Conservation (phyloP, 2,329 filamentous ascomycete genomes). For the Didymella arachidicola region DNA sequence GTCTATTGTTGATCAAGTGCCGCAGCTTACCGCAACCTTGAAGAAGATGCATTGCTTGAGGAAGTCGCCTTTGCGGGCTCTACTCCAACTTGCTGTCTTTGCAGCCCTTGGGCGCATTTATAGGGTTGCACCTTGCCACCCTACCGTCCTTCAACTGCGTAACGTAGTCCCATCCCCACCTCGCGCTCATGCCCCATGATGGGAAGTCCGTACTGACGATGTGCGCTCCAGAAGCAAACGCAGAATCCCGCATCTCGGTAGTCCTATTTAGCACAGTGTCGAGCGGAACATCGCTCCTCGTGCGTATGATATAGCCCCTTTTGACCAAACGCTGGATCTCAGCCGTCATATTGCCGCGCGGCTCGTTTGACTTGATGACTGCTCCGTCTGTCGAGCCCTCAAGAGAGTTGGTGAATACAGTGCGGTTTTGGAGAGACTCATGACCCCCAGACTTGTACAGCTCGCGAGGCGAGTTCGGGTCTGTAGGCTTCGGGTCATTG, state of each 20-base stretch:
- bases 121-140: conserved; percentile 51
- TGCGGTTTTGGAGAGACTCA: conserved; percentile 54
- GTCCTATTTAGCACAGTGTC: conserved; percentile 54
- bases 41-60: neutral
- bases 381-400: conserved; percentile 58
- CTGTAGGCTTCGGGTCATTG: conserved; percentile 53
- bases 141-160: conserved; percentile 41
- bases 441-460: conserved; percentile 51
- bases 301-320: conserved; percentile 60
- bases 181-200: conserved; percentile 55
- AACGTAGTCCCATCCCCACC: conserved; percentile 59
- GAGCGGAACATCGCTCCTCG: conserved; percentile 57
- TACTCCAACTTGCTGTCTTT: conserved; percentile 31
- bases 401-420: conserved; percentile 59
- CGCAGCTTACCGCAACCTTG: neutral
- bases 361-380: conserved; percentile 61
- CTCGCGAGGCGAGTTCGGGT: conserved; percentile 44
- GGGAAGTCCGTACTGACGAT: conserved; percentile 61
- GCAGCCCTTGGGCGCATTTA: conserved; percentile 49
- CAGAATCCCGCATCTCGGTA: conserved; percentile 54
- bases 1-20: neutral
- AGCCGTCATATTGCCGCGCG: conserved; percentile 44
- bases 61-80: neutral
- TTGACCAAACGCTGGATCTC: conserved; percentile 57
- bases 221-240: conserved; percentile 59